A percentile compares a stretch with the other conserved stretches of the same genome.
Conservation (phyloP, 2,329 filamentous ascomycete genomes). For the Epichloe hybrida region DNA sequence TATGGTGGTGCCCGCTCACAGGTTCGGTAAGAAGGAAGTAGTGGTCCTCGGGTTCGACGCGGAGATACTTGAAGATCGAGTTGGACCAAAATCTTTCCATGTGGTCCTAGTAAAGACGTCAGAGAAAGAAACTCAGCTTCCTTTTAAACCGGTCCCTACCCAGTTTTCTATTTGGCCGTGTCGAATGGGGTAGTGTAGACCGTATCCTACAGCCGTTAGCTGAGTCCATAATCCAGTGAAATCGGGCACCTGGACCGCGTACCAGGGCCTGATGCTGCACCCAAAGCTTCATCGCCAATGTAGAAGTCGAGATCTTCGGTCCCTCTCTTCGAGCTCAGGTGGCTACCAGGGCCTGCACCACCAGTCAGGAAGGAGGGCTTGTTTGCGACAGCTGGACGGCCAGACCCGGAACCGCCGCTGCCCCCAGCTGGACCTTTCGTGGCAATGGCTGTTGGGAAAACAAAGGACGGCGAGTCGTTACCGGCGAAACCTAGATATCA, state of each 20-base stretch:
- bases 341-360: conserved; percentile 60
- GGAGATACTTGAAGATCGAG: conserved; percentile 98
- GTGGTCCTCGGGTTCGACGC: conserved; percentile 96
- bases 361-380: conserved; percentile 93
- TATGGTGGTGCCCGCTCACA: conserved; percentile 43
- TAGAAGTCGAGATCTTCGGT: conserved; percentile 98
- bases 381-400: conserved; percentile 78
- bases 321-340: conserved; percentile 82
- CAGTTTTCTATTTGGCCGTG: conserved; percentile 99
- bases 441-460: conserved; percentile 96
- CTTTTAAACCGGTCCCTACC: conserved; percentile 38
- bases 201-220: conserved; percentile 52
- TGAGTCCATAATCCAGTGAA: conserved; percentile 1
- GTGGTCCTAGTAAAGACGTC: conserved; percentile 55
- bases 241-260: conserved; percentile 14
- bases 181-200: conserved; percentile 91
- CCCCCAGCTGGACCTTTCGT: conserved; percentile 70
- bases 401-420: conserved; percentile 64
- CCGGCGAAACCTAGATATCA: conserved; percentile 71
- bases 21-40: conserved; percentile 97
- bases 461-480: conserved; percentile 97
- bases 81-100: conserved; percentile 99
- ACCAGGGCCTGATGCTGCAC: conserved; percentile 73
- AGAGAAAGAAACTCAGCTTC: conserved; percentile 9
- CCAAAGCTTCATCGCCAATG: conserved; percentile 90